Evolutionary conservation across 495 filamentous ascomycete genomes (phyloP).

Genomic region (Aspergillus indologenus): DNA sequence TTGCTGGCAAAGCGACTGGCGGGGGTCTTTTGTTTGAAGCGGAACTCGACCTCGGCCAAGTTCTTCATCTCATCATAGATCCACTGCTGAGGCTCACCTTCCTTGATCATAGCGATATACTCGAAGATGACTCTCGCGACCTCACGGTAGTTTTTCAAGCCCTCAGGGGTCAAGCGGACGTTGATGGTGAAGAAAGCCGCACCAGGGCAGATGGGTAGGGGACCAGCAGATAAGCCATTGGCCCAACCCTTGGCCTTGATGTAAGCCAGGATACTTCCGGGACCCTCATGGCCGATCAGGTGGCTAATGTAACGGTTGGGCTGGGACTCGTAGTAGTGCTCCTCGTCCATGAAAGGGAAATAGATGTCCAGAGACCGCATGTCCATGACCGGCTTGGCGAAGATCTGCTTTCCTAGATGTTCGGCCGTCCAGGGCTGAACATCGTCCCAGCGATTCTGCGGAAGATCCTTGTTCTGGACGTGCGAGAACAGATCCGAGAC

Average conservation of each 20-base stretch:
- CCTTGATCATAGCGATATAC: constrained; percentile 84
- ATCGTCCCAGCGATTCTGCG: constrained; percentile 77
- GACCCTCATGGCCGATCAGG: constrained; percentile 93
- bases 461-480: constrained; percentile 80
- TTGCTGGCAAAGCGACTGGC: constrained; percentile 84
- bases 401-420: constrained; percentile 74
- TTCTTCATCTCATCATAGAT: constrained; percentile 88
- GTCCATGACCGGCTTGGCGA: constrained; percentile 97
- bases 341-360: constrained; percentile 90
- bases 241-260: constrained; percentile 96
- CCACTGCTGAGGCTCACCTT: constrained; percentile 83
- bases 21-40: constrained; percentile 87
- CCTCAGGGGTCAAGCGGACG: constrained; percentile 83
- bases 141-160: constrained; percentile 79
- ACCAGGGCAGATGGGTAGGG: constrained; percentile 73
- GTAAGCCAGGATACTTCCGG: constrained; percentile 92
- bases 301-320: constrained; percentile 90
- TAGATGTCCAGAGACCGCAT: constrained; percentile 76
- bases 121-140: constrained; percentile 87
- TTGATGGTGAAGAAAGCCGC: constrained; percentile 78
- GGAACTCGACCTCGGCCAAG: constrained; percentile 88
- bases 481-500: constrained; percentile 80
- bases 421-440: constrained; percentile 64
- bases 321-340: constrained; percentile 74
- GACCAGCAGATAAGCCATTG: constrained; percentile 79